These are phyloP conservation scores for Cymbopogon flexuosus DNA, from an alignment of 202 grass and related monocot species.

Conservation along the genomic window DNA sequence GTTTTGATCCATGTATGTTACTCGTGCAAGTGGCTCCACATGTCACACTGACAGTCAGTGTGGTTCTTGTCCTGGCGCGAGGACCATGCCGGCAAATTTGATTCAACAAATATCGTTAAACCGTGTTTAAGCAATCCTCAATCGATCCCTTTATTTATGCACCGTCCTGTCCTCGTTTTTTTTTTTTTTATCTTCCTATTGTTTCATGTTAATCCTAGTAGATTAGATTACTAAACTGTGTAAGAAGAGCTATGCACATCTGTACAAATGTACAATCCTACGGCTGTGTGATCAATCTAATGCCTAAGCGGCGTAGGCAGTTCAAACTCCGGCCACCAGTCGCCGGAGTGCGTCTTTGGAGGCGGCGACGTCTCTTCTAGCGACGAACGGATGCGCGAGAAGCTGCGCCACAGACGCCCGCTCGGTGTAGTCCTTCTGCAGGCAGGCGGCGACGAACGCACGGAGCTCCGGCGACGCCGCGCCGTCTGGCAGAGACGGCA, in stretches of 20 bases:
- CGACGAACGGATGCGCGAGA: constrained; percentile 55
- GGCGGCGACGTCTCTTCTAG: constrained; percentile 28
- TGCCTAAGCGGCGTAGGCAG: background rate
- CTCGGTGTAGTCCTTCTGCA: constrained; percentile 59
- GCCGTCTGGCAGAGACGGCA: constrained; percentile 1
- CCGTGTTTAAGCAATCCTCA: background rate
- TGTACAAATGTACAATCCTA: background rate
- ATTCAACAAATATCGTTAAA: background rate
- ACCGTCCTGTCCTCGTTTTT: background rate
- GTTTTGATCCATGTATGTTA: too few relatives aligned
- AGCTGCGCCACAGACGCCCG: constrained; percentile 48
- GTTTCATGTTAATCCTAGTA: background rate
- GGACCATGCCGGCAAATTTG: background rate
- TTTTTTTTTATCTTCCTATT: background rate
- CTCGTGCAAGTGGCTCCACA: too few relatives aligned
- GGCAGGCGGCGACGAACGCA: constrained; percentile 50
- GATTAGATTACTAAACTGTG: background rate
- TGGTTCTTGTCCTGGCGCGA: background rate
- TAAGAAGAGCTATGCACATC: background rate
- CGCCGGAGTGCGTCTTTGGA: constrained; percentile 39
- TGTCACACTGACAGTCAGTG: too few relatives aligned
- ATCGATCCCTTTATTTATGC: background rate
- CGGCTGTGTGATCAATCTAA: background rate
- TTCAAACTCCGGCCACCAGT: constrained; percentile 32
- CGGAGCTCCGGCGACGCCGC: constrained; percentile 34